A percentile compares a stretch with the other conserved stretches of the same genome.
Evolutionary conservation across 2,329 filamentous ascomycete genomes (phyloP).

Genomic region (Xylaria sp.): DNA sequence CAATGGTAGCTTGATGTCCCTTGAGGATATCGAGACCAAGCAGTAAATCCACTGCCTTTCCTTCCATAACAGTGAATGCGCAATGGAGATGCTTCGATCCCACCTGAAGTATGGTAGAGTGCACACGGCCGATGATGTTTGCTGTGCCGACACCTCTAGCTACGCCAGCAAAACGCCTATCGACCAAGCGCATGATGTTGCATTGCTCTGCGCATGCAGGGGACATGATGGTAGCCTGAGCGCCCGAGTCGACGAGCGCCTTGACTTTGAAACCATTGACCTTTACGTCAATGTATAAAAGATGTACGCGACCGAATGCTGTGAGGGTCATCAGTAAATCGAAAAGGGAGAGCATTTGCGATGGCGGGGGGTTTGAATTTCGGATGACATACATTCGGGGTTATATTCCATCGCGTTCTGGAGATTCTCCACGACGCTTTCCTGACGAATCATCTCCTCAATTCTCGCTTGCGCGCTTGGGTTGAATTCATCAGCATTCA

Average conservation of each 20-base stretch:
- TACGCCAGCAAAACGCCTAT: constrained; percentile 85
- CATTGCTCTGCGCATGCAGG: constrained; percentile 85
- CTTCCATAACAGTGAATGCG: constrained; percentile 99
- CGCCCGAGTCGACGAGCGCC: constrained; percentile 93
- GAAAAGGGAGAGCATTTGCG: constrained; percentile 12
- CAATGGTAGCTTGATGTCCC: constrained; percentile 87
- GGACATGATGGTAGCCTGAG: constrained; percentile 98
- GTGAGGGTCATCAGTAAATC: constrained; percentile 20
- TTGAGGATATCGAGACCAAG: constrained; percentile 96
- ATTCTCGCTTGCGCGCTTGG: constrained; percentile 86
- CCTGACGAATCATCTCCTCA: constrained; percentile 93
- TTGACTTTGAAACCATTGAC: constrained; percentile 92
- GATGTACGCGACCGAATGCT: constrained; percentile 93
- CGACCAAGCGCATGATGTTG: constrained; percentile 93
- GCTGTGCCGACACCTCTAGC: constrained; percentile 93
- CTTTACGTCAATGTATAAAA: constrained; percentile 93
- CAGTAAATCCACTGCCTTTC: constrained; percentile 89
- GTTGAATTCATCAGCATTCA: constrained; percentile 95
- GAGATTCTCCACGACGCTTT: constrained; percentile 89
- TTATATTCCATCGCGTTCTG: constrained; percentile 97
- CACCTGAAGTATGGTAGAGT: constrained; percentile 92
- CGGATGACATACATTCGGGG: constrained; percentile 72
- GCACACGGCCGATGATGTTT: constrained; percentile 88
- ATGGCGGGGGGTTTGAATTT: neutral
- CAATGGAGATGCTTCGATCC: constrained; percentile 82